Conservation (phyloP, 129 eudicot species). For the Daucus carota region DNA sequence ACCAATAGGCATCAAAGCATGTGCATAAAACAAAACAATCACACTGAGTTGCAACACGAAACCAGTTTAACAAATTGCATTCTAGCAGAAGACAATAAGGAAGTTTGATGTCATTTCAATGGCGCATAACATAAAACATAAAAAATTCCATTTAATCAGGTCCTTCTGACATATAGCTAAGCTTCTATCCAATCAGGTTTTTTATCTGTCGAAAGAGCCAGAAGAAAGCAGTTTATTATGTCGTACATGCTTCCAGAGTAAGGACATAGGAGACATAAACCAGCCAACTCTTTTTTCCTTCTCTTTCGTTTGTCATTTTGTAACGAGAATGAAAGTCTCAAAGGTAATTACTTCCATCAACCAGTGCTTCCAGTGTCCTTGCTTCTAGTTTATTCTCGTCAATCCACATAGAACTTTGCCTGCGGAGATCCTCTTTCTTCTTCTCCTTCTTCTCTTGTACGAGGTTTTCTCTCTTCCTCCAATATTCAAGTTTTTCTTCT, state of each 20-base stretch:
- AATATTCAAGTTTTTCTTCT: conserved; percentile 70
- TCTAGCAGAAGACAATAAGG: no score
- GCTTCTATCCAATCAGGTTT: no score
- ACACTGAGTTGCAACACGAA: no score
- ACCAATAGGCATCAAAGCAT: no score
- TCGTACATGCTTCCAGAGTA: not conserved
- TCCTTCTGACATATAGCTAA: no score
- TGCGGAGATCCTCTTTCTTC: conserved; percentile 47
- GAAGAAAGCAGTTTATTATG: not conserved
- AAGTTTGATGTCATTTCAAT: no score
- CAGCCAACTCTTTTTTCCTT: no score
- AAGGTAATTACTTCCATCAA: not conserved
- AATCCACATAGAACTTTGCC: conserved; percentile 70
- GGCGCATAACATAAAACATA: no score
- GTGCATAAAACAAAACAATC: no score
- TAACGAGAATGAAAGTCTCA: not conserved
- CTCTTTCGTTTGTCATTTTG: not conserved
- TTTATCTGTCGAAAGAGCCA: no score
- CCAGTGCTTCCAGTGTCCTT: conserved; percentile 27
- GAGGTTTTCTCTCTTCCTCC: conserved; percentile 50
- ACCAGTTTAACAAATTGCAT: no score
- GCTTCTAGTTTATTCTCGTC: conserved; percentile 51
- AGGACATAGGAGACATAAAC: not conserved
- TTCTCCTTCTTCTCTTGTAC: conserved; percentile 46
- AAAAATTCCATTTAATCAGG: no score